Base-by-base conservation (phyloP, 371 early-diverging fungal genomes). In the Fennellomyces sp. region DNA sequence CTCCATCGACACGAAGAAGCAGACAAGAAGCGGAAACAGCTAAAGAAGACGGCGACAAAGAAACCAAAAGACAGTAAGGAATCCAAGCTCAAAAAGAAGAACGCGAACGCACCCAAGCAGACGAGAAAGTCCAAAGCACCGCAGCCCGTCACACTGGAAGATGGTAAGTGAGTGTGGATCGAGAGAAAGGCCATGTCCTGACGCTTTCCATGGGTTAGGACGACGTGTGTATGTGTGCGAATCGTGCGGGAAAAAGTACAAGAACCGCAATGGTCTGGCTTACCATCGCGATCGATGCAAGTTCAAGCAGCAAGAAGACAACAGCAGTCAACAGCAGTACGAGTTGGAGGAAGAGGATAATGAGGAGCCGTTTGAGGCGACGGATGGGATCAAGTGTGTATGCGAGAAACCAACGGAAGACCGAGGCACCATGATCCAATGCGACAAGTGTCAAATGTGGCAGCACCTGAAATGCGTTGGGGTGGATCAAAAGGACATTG, bases 261-360 rank as follows among this genome's bases (percentile, higher is more conserved):
- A 79, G 52, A 80, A 77, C 45, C 61, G 70, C 12, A 72, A 68
- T 54, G 80, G 81, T 2, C 65, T 78, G 2, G 55, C 61, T 1
- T 72, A 79, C 42, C 85, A 85, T 52, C 50, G 69, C 53, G 73
- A 73, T 7, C 75, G 76, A 47, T 85, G 85, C 55, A 64, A 68
- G 12, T 51, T 51, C 52, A 59, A 69, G 48, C 80, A 77, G 58
- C 68, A 70, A n/a, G 80, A 76, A 47, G 72, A 78, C 21, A 78
- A 73, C 55, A 67, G 72, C 11, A 72, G 64, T 77, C 62, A 70
- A 73, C 45, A 66, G 78, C 33, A 61, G 38, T 49, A 65, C n/a
- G 59, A 66, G n/a, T 41, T 25, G 19, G 51, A 41, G n/a, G 57
- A 50, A 7, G 70, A 70, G 12, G 65, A 61, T 23, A 60, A 58